phyloP scores from a whole-genome alignment of 768 basidiomycete species.

The Leccinum variicolor region DNA sequence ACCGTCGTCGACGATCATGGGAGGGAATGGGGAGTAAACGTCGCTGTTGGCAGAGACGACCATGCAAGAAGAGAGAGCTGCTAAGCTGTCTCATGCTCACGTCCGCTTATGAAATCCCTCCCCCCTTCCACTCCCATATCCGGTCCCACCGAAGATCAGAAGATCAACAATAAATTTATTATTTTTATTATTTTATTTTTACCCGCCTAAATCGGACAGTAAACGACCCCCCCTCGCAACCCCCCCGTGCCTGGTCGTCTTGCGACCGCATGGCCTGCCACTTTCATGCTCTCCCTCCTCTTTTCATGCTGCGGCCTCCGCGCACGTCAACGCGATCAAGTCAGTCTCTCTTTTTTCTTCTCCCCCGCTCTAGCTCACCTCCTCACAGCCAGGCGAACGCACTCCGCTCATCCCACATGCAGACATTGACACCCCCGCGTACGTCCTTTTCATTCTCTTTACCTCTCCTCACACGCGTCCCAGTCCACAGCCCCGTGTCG shows the following conservation, averaged over 20 bases:
- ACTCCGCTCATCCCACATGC: conserved; percentile 28
- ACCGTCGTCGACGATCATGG: conserved; percentile 58
- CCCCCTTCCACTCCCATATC: conserved; percentile 23
- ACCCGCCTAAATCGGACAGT: conserved; percentile 29
- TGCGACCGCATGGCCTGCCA: conserved; percentile 11
- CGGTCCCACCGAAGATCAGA: conserved; percentile 30
- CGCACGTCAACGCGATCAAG: conserved; percentile 14
- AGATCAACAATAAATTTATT: conserved; percentile 19
- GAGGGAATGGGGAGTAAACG: conserved; percentile 55
- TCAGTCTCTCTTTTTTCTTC: conserved; percentile 7
- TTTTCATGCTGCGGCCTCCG: conserved; percentile 29
- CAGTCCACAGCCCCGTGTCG: conserved; percentile 30
- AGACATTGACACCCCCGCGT: conserved; percentile 23
- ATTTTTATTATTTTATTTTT: conserved; percentile 5
- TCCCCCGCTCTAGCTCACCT: not conserved
- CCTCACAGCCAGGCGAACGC: conserved; percentile 18
- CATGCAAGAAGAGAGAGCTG: conserved; percentile 39
- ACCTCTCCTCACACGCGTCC: not conserved
- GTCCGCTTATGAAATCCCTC: conserved; percentile 36
- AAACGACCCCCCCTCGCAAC: conserved; percentile 12
- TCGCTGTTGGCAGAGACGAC: conserved; percentile 54
- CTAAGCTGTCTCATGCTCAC: conserved; percentile 40
- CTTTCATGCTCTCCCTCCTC: conserved; percentile 30
- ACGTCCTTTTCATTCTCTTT: conserved; percentile 2
- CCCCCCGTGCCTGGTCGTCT: conserved; percentile 31